A percentile compares a stretch with the other conserved stretches of the same genome.
phyloP scores from a whole-genome alignment of 2,329 filamentous ascomycete species.

The Curvularia spicifera region DNA sequence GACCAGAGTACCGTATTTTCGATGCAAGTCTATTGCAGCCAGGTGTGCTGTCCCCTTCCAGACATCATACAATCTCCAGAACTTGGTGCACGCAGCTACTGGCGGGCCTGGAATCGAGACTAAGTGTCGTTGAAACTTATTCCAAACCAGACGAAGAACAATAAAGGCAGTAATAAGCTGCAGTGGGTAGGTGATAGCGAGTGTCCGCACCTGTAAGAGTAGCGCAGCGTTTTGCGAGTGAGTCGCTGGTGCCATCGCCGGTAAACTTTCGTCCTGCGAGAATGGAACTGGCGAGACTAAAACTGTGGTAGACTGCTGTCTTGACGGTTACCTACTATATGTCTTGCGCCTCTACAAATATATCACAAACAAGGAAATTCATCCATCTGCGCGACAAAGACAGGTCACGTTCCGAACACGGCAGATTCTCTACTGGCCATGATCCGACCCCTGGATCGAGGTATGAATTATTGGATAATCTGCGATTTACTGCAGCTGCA shows the following conservation, averaged over 20 bases:
- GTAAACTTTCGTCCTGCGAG: neutral
- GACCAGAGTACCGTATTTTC: slow-evolving; percentile 20
- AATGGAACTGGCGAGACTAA: neutral
- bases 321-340: neutral
- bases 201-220: neutral
- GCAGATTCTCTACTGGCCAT: neutral
- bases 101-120: neutral
- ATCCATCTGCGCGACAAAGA: neutral
- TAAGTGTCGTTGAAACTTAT: neutral
- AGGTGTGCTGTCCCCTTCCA: slow-evolving; percentile 2
- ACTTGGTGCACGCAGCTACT: neutral
- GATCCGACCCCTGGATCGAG: neutral
- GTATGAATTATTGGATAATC: neutral
- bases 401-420: neutral
- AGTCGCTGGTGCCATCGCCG: neutral
- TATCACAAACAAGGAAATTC: neutral
- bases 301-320: neutral
- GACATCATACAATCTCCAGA: neutral
- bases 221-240: neutral
- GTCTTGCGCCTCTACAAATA: neutral
- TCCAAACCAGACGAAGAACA: neutral
- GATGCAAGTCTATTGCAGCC: slow-evolving; percentile 15
- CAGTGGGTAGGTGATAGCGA: neutral
- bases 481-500: neutral
- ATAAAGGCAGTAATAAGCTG: neutral